Base-by-base conservation (phyloP, 495 filamentous ascomycete species). In the Lasiosphaeria miniovina region DNA sequence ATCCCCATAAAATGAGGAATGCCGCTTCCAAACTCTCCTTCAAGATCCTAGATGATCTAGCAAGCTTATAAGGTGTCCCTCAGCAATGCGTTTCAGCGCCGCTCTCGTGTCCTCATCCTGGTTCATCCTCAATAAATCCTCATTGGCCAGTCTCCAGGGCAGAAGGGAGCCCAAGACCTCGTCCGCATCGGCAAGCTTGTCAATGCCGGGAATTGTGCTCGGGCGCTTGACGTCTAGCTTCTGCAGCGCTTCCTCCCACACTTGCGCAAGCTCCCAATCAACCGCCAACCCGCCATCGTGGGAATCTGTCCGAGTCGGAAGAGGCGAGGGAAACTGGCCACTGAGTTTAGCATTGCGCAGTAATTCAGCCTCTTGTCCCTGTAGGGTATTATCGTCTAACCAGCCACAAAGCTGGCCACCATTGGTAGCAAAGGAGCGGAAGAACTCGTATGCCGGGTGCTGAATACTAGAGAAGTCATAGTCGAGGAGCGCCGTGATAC, bases 401-500 rank as follows among this genome's bases (percentile, higher is more conserved):
- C 67, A 71, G 54, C 68, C 65, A n/a, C 24, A 55, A 55, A 65
- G 68, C 34, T 36, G 53, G 41, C 63, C 65, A 51, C 68, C 68
- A 50, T 59, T 58, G 63, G 40, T 49, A 48, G 31, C 45, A 54
- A 70, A 70, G 52, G 68, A 69, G 57, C 65, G 67, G 34, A 71
- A 61, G 58, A 68, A 68, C 51, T 71, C 67, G 54, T 69, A 70
- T 6, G 67, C 60, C 15, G 65, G 68, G 59, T 69, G 68, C n/a
- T 60, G 43, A 15, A 71, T 64, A 49, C 56, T 54, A 10, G 57
- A 43, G 38, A 71, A 71, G 50, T 71, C 69, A 54, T 66, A 71
- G 50, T 71, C 69, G 45, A 71, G 50, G 36, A 70, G 52, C 24
- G 60, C 69, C 12, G 67, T 71, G 31, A 71, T 63, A 41, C 63